Conservation (phyloP, 2,329 filamentous ascomycete genomes). For the Byssoonygena ceratinophila region DNA sequence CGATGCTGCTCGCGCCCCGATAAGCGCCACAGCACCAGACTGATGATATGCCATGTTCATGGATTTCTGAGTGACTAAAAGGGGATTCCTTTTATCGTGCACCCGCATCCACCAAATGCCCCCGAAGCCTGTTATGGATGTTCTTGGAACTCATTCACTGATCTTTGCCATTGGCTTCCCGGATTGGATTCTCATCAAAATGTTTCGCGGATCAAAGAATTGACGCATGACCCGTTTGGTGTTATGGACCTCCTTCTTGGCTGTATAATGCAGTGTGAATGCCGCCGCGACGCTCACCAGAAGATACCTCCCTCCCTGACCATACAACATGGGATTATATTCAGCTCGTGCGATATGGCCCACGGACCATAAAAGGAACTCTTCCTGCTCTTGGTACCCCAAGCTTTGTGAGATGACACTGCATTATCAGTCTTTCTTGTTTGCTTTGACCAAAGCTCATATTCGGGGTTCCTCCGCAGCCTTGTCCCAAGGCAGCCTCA, state of each 20-base stretch:
- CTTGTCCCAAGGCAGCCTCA: background rate
- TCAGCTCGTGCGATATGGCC: background rate
- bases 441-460: background rate
- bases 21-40: background rate
- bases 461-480: background rate
- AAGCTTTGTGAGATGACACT: slow-evolving; percentile 1
- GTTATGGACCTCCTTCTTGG: background rate
- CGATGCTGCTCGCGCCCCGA: background rate
- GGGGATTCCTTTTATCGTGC: too few species aligned
- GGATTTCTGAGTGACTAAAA: too few species aligned
- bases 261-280: background rate
- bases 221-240: background rate
- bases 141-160: background rate
- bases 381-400: background rate
- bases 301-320: background rate
- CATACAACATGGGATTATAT: slow-evolving; percentile 1
- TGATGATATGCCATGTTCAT: background rate
- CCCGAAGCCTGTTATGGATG: background rate
- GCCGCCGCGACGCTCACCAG: background rate
- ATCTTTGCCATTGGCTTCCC: slow-evolving; percentile 1
- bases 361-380: slow-evolving; percentile 2
- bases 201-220: background rate
- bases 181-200: background rate
- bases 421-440: background rate
- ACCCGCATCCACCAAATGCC: background rate